Evolutionary conservation across 805 yeast species (phyloP).

Genomic region (Ogataea pignaliae): DNA sequence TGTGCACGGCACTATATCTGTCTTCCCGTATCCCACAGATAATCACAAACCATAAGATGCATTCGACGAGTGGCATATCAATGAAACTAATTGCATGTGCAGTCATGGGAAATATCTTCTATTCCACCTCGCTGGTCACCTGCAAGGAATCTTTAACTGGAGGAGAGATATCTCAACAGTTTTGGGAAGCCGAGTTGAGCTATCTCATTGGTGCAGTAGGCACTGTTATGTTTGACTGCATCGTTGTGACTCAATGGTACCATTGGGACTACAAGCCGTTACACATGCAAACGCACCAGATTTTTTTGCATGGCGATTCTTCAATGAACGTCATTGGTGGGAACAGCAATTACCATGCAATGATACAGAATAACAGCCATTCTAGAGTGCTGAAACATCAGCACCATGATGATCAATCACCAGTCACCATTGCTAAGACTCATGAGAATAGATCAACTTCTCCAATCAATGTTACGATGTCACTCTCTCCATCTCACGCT

Average conservation of each 20-base stretch:
- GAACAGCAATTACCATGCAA: background rate
- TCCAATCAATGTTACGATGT: conserved; percentile 20
- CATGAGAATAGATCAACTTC: conserved; percentile 3
- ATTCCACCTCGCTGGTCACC: conserved; percentile 44
- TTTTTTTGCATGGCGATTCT: background rate
- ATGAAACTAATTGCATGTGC: conserved; percentile 47
- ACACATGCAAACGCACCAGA: background rate
- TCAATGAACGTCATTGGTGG: background rate
- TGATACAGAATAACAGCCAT: background rate
- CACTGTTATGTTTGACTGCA: conserved; percentile 44
- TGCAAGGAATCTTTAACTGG: conserved; percentile 38
- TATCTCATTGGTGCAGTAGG: conserved; percentile 51
- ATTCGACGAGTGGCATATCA: conserved; percentile 49
- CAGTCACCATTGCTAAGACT: background rate
- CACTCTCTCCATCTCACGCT: conserved; percentile 28
- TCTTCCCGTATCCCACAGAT: conserved; percentile 51
- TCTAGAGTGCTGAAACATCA: conserved; percentile 1
- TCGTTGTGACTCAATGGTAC: conserved; percentile 41
- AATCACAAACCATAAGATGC: conserved; percentile 39
- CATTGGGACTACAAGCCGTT: conserved; percentile 22
- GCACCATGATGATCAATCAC: conserved; percentile 6
- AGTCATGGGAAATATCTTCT: conserved; percentile 44
- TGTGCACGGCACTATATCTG: conserved; percentile 45
- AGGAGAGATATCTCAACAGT: conserved; percentile 29
- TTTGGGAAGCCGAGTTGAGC: conserved; percentile 36